Conservation (phyloP, 768 basidiomycete species). For the Pisolithus albus region DNA sequence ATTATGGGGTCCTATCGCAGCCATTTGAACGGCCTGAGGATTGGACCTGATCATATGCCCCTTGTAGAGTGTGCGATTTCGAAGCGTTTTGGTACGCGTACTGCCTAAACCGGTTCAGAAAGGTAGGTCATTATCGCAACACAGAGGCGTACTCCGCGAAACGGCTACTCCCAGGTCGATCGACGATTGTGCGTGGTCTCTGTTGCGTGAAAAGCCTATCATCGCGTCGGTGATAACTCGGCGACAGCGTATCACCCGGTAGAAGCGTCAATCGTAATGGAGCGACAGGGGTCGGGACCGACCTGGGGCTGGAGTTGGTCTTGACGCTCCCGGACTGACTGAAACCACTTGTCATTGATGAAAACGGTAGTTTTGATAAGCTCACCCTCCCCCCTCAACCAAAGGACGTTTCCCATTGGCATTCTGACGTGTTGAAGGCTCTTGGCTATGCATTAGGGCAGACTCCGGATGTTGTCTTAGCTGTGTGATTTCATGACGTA, state of each 20-base stretch:
- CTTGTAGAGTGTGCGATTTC: constrained; percentile 32
- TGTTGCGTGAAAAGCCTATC: constrained; percentile 9
- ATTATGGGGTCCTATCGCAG: constrained; percentile 21
- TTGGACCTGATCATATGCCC: constrained; percentile 39
- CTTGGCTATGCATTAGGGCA: constrained; percentile 16
- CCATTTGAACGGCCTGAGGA: constrained; percentile 31
- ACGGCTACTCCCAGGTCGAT: constrained; percentile 45
- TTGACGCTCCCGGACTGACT: constrained; percentile 20
- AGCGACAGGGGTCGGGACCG: constrained; percentile 46
- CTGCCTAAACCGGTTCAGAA: constrained; percentile 39
- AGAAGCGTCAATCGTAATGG: constrained; percentile 66
- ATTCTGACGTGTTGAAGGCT: constrained; percentile 39
- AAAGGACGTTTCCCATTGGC: constrained; percentile 62
- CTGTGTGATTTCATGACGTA: constrained; percentile 45
- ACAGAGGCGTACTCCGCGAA: constrained; percentile 39
- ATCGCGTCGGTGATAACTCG: constrained; percentile 26
- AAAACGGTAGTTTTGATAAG: not conserved
- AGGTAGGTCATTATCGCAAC: constrained; percentile 11
- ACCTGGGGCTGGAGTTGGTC: constrained; percentile 56
- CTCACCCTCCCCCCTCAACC: constrained; percentile 39
- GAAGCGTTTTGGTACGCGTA: constrained; percentile 55
- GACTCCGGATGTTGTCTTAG: constrained; percentile 32
- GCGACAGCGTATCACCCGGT: constrained; percentile 40
- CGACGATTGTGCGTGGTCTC: constrained; percentile 8
- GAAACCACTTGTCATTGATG: not conserved